These are phyloP conservation scores for Mycosarcoma maydis DNA, from an alignment of 1,284 basidiomycete genomes.

Conservation along the genomic window DNA sequence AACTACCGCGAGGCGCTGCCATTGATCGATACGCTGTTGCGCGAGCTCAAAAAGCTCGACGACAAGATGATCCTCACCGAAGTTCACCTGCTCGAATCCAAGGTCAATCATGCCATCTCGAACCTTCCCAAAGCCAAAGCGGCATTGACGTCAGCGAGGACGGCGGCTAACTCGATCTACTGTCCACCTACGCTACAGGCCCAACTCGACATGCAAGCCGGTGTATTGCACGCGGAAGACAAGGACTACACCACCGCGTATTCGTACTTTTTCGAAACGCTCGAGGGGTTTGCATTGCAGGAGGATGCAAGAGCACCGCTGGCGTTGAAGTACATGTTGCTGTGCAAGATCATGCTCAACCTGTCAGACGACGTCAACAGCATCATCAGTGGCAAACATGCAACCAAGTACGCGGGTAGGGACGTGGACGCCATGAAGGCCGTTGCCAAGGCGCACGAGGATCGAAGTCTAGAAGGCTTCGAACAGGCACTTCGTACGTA, in stretches of 20 bases:
- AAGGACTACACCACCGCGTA: constrained; percentile 97
- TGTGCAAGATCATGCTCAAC: constrained; percentile 98
- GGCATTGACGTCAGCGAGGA: constrained; percentile 88
- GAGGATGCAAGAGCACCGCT: constrained; percentile 75
- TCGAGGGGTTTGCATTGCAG: constrained; percentile 81
- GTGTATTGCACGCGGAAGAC: constrained; percentile 93
- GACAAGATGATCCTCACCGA: constrained; percentile 99
- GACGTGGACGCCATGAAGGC: constrained; percentile 96
- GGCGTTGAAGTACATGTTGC: constrained; percentile 94
- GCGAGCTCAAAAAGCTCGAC: constrained; percentile 90
- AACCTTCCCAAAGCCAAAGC: constrained; percentile 96
- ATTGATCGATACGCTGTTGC: constrained; percentile 84
- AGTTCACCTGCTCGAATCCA: constrained; percentile 90
- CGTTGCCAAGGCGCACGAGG: constrained; percentile 90
- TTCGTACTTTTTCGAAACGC: constrained; percentile 97
- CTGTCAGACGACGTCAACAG: constrained; percentile 90
- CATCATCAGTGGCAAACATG: constrained; percentile 85
- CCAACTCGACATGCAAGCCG: constrained; percentile 88
- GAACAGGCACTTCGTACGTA: constrained; percentile 88
- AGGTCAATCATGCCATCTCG: constrained; percentile 88
- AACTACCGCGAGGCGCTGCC: constrained; percentile 82
- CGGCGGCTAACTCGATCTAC: constrained; percentile 96
- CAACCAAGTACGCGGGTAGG: constrained; percentile 79
- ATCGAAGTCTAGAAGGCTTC: constrained; percentile 87
- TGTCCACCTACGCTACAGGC: constrained; percentile 94